phyloP scores from a whole-genome alignment of 2,329 filamentous ascomycete genomes.

The Penicillium concentricum region DNA sequence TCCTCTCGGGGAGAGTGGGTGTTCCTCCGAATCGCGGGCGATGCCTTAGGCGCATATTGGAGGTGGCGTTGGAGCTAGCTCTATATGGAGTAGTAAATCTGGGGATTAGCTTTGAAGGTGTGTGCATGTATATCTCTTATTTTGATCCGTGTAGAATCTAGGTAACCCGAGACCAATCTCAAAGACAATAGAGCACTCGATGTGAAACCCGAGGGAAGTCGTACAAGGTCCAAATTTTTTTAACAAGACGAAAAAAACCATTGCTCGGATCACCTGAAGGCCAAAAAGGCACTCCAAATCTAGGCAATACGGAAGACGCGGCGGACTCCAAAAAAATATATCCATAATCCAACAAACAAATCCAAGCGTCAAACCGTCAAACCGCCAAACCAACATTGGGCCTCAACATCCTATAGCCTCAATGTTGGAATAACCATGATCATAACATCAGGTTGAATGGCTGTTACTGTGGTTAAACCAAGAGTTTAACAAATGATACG shows the following conservation, averaged over 20 bases:
- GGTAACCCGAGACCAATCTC: neutral
- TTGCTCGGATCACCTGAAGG: neutral
- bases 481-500: neutral
- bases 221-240: neutral
- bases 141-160: neutral
- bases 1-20: slow-evolving; percentile 7
- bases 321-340: neutral
- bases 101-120: neutral
- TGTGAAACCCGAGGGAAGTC: neutral
- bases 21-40: neutral
- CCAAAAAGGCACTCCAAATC: neutral
- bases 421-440: neutral
- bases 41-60: slow-evolving; percentile 3
- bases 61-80: slow-evolving; percentile 1
- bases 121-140: neutral
- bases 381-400: neutral
- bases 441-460: neutral
- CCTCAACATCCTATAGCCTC: neutral
- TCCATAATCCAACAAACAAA: neutral
- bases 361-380: neutral
- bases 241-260: no score
- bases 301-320: neutral
- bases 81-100: neutral
- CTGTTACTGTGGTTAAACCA: neutral
- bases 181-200: neutral